These are phyloP conservation scores for Hirschfeldia incana DNA, from an alignment of 345 rosid genomes.

Conservation along the genomic window DNA sequence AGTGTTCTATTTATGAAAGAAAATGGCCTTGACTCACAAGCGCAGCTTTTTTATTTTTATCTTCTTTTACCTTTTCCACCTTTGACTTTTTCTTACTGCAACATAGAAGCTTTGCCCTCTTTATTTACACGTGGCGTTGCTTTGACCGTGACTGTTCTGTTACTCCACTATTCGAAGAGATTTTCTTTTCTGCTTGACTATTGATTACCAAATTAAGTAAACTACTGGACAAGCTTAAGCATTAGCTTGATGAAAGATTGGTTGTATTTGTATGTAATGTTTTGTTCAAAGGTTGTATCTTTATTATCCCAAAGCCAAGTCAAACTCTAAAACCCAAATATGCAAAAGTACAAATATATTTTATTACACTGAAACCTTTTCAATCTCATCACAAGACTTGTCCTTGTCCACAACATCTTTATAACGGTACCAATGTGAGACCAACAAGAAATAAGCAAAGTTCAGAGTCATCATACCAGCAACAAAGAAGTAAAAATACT, in stretches of 20 bases:
- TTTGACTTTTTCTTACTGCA: constrained; percentile 26
- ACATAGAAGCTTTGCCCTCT: constrained; percentile 16
- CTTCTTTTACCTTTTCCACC: background rate
- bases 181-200: background rate
- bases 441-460: constrained; percentile 40
- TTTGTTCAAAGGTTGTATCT: constrained; percentile 18
- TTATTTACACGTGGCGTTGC: constrained; percentile 5
- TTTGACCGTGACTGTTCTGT: background rate
- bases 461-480: constrained; percentile 40
- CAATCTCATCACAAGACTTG: constrained; percentile 29
- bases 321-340: constrained; percentile 17
- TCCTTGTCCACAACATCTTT: constrained; percentile 36
- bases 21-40: background rate
- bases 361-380: constrained; percentile 24
- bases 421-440: constrained; percentile 46
- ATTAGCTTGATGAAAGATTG: no score
- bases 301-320: constrained; percentile 23
- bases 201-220: background rate
- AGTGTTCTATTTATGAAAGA: background rate
- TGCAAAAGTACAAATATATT: background rate
- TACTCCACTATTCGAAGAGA: background rate
- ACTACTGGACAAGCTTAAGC: background rate
- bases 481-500: constrained; percentile 42
- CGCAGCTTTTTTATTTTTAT: background rate
- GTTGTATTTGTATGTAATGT: constrained; percentile 28